Base-by-base conservation (phyloP, 768 basidiomycete genomes). In the Tylopilus sp. region DNA sequence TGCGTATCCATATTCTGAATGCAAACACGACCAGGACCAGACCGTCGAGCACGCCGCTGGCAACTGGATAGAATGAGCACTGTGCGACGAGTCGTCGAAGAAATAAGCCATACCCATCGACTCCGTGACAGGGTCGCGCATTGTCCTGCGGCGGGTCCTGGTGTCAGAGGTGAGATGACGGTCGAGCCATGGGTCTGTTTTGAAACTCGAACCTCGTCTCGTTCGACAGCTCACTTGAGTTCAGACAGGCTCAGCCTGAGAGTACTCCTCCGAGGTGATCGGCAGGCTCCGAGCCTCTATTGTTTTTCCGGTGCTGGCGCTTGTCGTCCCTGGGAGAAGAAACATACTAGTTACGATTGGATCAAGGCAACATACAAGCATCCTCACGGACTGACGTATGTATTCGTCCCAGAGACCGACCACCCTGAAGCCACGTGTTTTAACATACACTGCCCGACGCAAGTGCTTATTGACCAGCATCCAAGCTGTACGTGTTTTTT, bases 401-500 rank as follows among this genome's bases (percentile, higher is more conserved):
- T n/a, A n/a, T n/a, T n/a, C n/a, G n/a, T n/a, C n/a, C n/a, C n/a
- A n/a, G n/a, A n/a, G n/a, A n/a, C n/a, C n/a, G n/a, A n/a, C n/a
- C n/a, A n/a, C n/a, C n/a, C n/a, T n/a, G n/a, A n/a, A n/a, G n/a
- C n/a, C n/a, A n/a, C n/a, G n/a, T n/a, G n/a, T n/a, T n/a, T n/a
- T n/a, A n/a, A n/a, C n/a, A n/a, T n/a, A n/a, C n/a, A n/a, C n/a
- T n/a, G n/a, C n/a, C n/a, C n/a, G n/a, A n/a, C n/a, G n/a, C n/a
- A n/a, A n/a, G 19, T 19, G 3, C 13, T 63, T 53, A 63, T 30
- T 58, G 63, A 53, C 53, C 17, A 10, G 66, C 53, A 51, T 89
- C 87, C 60, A 87, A 64, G 62, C 83, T 89, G 59, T 89, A 92
- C 1, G 89, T 90, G 60, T 92, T 92, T 75, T 91, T 92, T 66